phyloP scores from a whole-genome alignment of 1,139 yeast genomes.

The Saccharomyces pastorianus region DNA sequence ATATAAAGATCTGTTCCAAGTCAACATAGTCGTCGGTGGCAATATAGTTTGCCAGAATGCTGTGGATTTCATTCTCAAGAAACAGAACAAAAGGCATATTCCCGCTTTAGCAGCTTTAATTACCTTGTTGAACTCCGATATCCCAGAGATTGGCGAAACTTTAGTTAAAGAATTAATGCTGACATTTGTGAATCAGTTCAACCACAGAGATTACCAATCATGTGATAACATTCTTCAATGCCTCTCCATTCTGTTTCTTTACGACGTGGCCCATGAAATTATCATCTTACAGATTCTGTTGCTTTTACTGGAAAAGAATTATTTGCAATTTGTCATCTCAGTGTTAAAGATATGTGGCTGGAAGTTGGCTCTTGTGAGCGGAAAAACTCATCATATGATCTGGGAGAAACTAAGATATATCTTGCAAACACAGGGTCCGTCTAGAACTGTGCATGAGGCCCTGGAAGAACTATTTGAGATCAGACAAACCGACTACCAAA shows the following conservation, averaged over 20 bases:
- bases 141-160: constrained; percentile 63
- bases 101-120: constrained; percentile 54
- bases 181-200: neutral
- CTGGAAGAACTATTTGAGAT: constrained; percentile 48
- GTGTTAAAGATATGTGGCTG: constrained; percentile 41
- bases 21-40: constrained; percentile 14
- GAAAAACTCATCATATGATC: constrained; percentile 43
- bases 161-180: constrained; percentile 37
- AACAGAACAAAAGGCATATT: constrained; percentile 17
- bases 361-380: constrained; percentile 36
- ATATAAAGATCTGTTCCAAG: constrained; percentile 10
- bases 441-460: constrained; percentile 39
- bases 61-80: constrained; percentile 11
- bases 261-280: constrained; percentile 57
- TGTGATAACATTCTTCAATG: neutral
- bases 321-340: constrained; percentile 42
- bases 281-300: constrained; percentile 57
- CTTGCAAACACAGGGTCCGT: constrained; percentile 47
- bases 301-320: constrained; percentile 44
- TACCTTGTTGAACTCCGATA: constrained; percentile 54
- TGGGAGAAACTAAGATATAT: constrained; percentile 55
- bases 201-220: neutral
- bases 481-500: constrained; percentile 43
- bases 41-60: constrained; percentile 6
- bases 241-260: constrained; percentile 42